Evolutionary conservation across 2,329 filamentous ascomycete genomes (phyloP), one percentile per base, ranked within the genome.

Genomic region (Fusarium graminum): DNA sequence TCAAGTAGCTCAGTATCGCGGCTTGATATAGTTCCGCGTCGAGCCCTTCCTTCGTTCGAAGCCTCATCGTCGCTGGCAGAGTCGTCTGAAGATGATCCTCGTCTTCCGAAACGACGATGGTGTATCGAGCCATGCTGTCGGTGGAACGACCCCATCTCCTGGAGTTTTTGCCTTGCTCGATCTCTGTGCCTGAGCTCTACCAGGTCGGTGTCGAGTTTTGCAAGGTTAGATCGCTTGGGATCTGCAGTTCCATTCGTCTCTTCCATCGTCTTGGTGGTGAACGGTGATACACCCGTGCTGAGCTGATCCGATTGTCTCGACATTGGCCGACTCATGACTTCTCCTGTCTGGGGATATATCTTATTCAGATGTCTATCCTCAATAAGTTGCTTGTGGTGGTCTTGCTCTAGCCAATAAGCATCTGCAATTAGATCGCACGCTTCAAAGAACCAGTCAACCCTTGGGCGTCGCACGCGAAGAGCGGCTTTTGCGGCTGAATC

Each of bases 401-500:
- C 87, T 72, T 94, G 89, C 75, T 97, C 93, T 22, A 96, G 80
- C 95, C 95, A 99, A 73, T 94, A 92, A 2, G 91, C 85, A 80
- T 99, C 95, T 6, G 94, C 94, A 44, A 98, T 81, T 76, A 97
- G 85, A 75, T 98, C 94, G 55, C 92, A 89, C 1, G 94, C 92
- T 42, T 91, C 87, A 17, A 94, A 87, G 38, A 87, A 85, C 95
- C 95, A 98, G 73, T 97, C 93, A 25, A 93, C 88, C 59, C 92
- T 87, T 1, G 91, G 90, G 46, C 93, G 87, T 55, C 89, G 88
- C 5, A 87, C 81, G 63, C 93, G 93, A 13, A 82, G 80, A 62
- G 80, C 77, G 53, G 75, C 76, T 42, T 77, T 81, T n/a, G 76
- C 78, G 42, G 78, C 80, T 59, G 78, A 74, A 30, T 84, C 79